Evolutionary conservation across 768 basidiomycete genomes (phyloP).

Genomic region (Lentinula detonsa): DNA sequence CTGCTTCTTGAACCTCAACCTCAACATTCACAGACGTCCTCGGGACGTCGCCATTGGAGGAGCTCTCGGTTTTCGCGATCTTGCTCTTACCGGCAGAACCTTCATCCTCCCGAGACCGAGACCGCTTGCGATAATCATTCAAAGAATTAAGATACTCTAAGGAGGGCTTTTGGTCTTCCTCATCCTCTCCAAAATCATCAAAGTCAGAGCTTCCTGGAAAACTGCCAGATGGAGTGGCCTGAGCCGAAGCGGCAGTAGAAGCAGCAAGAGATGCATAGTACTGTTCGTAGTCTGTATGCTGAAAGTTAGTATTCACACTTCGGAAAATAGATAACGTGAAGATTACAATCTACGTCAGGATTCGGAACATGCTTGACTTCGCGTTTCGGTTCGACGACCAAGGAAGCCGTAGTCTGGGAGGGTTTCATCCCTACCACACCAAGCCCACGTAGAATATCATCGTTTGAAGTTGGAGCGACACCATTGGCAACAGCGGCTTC

Average conservation of each 20-base stretch:
- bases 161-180: conserved; percentile 64
- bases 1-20: conserved; percentile 11
- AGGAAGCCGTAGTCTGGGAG: conserved; percentile 11
- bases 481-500: conserved; percentile 26
- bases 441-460: conserved; percentile 67
- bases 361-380: conserved; percentile 46
- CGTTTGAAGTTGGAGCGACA: conserved; percentile 45
- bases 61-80: conserved; percentile 33
- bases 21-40: conserved; percentile 6
- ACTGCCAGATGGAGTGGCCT: conserved; percentile 56
- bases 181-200: conserved; percentile 51
- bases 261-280: conserved; percentile 78
- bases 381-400: conserved; percentile 11
- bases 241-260: conserved; percentile 50
- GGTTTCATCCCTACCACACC: conserved; percentile 45
- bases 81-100: conserved; percentile 31
- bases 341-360: conserved; percentile 58
- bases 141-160: conserved; percentile 63
- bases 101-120: conserved; percentile 59
- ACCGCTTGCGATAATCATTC: conserved; percentile 71
- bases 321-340: neutral
- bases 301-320: neutral
- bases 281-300: conserved; percentile 61
- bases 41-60: conserved; percentile 2
- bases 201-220: conserved; percentile 38